Evolutionary conservation across 345 rosid genomes (phyloP), one percentile per base, ranked within the genome.

Genomic region (Erodium maritimum): DNA sequence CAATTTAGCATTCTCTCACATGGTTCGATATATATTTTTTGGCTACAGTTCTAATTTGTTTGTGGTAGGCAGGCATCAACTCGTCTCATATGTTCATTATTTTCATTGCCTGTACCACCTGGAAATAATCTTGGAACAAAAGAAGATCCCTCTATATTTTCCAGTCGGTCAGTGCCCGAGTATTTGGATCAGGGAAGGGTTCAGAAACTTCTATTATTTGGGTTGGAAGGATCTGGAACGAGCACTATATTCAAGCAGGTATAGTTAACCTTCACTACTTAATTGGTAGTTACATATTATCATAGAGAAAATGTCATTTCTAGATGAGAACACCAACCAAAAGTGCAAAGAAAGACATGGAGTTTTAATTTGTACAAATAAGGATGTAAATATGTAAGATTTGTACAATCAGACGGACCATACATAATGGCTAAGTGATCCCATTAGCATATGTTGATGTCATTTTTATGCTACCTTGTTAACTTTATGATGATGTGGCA

Each of bases 241-340:
- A 77, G 85, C 65, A 82, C 85, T 29, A 71, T 82, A 46, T 82
- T 79, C 66, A 82, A 82, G 77, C 88, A 82, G 84, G 88, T 79
- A 57, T 57, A 20, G 9, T 29, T 29, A 0, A 29, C 37, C 5
- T 29, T 29, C 9, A 3, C 37, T 29, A 29, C 5, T 29, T 29
- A 29, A 29, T 29, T 29, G 37, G 37, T 29, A 29, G 37, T 29
- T 29, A 5, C 37, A 29, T 29, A 29, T 29, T 29, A 29, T 29
- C 37, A 29, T 3, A 5, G 37, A 29, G 37, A 29, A 29, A 29
- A 29, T 29, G 9, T 29, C 37, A 29, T 29, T 29, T 29, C 8
- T 29, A 29, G 4, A 29, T 11, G 37, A 5, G 37, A 29, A 3
- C 37, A 5, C 9, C 9, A 29, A 11, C 37, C 8, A 0, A 29